Percentiles rank a stretch among this genome's conserved stretches.
Evolutionary conservation across 805 yeast species (phyloP).

Genomic region (Starmerella davenportii): DNA sequence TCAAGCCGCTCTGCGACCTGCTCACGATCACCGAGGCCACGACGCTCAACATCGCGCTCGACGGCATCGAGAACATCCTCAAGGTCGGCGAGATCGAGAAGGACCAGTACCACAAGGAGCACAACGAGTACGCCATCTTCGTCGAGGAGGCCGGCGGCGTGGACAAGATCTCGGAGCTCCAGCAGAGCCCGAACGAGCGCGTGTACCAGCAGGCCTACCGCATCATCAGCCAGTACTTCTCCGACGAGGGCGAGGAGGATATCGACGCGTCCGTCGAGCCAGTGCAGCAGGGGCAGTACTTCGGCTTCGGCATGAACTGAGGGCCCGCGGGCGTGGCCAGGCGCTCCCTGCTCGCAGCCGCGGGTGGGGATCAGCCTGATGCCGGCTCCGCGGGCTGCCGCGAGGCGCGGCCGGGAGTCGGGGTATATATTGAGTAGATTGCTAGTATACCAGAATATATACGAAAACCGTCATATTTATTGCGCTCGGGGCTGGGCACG

Average conservation of each 20-base stretch:
- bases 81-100: conserved; percentile 88
- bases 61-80: conserved; percentile 82
- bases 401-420: too few species aligned
- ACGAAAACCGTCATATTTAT: too few species aligned
- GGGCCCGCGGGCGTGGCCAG: too few species aligned
- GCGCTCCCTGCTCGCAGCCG: too few species aligned
- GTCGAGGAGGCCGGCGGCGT: conserved; percentile 98
- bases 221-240: conserved; percentile 80
- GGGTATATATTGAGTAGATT: too few species aligned
- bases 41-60: conserved; percentile 85
- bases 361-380: too few species aligned
- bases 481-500: too few species aligned
- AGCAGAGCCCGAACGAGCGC: conserved; percentile 76
- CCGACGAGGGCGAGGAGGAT: conserved; percentile 40
- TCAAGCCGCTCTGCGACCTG: conserved; percentile 90
- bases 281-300: conserved; percentile 63
- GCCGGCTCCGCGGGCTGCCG: too few species aligned
- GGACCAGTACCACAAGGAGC: conserved; percentile 48
- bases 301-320: conserved; percentile 47
- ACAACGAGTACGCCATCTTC: conserved; percentile 75
- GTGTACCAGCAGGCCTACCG: conserved; percentile 80
- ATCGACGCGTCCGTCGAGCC: conserved; percentile 50
- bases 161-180: conserved; percentile 88
- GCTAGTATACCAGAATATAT: too few species aligned
- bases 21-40: conserved; percentile 74